Percentiles rank a stretch among this genome's conserved stretches.
Conservation (phyloP, 2,329 filamentous ascomycete species). For the Hysterium pulicare region DNA sequence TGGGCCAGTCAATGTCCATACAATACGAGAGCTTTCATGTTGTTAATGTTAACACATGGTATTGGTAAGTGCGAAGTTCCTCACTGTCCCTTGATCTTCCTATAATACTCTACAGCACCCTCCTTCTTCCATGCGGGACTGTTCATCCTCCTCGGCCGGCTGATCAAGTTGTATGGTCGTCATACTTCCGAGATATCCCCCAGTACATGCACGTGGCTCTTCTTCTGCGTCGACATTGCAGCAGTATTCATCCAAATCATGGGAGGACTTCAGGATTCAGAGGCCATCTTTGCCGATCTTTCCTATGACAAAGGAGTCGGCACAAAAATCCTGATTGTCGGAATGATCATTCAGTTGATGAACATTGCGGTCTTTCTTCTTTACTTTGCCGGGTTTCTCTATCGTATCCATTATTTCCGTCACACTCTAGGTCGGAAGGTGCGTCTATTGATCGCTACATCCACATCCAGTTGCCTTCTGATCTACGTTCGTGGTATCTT, state of each 20-base stretch:
- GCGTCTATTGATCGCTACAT: conserved; percentile 31
- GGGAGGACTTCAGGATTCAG: conserved; percentile 51
- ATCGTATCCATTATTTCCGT: conserved; percentile 17
- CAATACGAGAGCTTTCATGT: conserved; percentile 47
- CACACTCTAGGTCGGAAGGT: not conserved
- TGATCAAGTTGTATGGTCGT: conserved; percentile 45
- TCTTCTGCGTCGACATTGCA: conserved; percentile 53
- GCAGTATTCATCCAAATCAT: conserved; percentile 56
- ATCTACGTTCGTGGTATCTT: conserved; percentile 51
- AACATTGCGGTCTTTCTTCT: conserved; percentile 53
- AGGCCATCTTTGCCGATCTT: not conserved
- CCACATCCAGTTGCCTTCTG: conserved; percentile 41
- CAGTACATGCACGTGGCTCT: conserved; percentile 47
- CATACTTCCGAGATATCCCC: conserved; percentile 44
- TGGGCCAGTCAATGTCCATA: conserved; percentile 51
- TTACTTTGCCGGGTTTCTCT: conserved; percentile 50
- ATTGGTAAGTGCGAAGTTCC: conserved; percentile 19
- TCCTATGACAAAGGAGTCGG: conserved; percentile 41
- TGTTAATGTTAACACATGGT: conserved; percentile 49
- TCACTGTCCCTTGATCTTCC: conserved; percentile 1
- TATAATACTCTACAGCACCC: conserved; percentile 21
- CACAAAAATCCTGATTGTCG: conserved; percentile 51
- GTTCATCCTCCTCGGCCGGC: conserved; percentile 48
- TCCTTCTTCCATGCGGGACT: conserved; percentile 53
- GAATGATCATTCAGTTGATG: conserved; percentile 58